Percentiles rank a stretch among this genome's conserved stretches.
phyloP scores from a whole-genome alignment of 768 basidiomycete species.

The Naganishia vaughanmartiniae region DNA sequence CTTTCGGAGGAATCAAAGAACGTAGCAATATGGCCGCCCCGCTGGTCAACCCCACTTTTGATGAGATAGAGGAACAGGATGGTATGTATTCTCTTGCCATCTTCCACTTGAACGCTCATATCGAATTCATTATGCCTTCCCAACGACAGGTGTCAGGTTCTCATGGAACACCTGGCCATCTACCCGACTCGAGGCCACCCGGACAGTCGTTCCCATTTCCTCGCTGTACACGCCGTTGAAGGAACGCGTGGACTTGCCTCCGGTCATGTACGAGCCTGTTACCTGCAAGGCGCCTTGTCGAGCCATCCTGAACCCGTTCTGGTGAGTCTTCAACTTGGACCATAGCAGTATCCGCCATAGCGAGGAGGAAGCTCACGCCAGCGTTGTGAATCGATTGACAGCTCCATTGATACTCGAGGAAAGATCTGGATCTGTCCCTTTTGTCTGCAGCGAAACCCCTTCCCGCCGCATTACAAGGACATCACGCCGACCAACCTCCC shows the following conservation, averaged over 20 bases:
- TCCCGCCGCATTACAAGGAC: slow-evolving; percentile 98
- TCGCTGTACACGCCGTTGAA: slow-evolving; percentile 95
- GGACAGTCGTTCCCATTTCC: slow-evolving; percentile 97
- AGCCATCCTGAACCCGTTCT: slow-evolving; percentile 95
- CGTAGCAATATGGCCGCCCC: slow-evolving; percentile 22
- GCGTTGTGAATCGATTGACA: slow-evolving; percentile 48
- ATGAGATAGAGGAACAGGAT: slow-evolving; percentile 96
- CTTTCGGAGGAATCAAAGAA: not conserved
- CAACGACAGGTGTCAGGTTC: slow-evolving; percentile 73
- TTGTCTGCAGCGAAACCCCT: slow-evolving; percentile 92
- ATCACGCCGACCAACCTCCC: slow-evolving; percentile 96
- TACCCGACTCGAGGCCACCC: slow-evolving; percentile 93
- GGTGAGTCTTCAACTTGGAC: slow-evolving; percentile 58
- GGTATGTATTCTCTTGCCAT: slow-evolving; percentile 56
- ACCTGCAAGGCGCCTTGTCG: slow-evolving; percentile 98
- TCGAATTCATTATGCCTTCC: slow-evolving; percentile 9
- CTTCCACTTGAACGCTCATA: not conserved
- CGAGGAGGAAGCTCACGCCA: not conserved
- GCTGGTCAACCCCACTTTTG: slow-evolving; percentile 62
- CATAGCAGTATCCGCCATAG: not conserved
- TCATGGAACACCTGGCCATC: slow-evolving; percentile 99
- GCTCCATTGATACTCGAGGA: slow-evolving; percentile 96
- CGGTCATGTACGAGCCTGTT: slow-evolving; percentile 95
- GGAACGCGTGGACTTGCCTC: slow-evolving; percentile 86
- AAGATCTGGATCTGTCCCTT: slow-evolving; percentile 99